Conservation (phyloP, 371 early-diverging fungal genomes). For the Nosema bombycis region DNA sequence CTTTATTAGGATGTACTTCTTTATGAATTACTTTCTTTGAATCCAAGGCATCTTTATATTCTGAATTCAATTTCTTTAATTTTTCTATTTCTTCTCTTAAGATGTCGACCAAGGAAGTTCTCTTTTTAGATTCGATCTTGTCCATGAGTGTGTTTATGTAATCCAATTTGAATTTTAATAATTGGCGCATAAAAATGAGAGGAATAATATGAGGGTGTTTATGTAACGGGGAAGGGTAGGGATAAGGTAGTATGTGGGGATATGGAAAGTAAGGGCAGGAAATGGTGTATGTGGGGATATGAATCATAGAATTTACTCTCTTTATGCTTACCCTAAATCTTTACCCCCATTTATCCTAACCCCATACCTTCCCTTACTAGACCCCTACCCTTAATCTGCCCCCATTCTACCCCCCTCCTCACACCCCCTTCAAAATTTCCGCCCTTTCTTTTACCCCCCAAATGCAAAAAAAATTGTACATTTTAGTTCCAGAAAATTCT, state of each 20-base stretch:
- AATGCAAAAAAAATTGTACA: slow-evolving; percentile 47
- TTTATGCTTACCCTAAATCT: too few species aligned
- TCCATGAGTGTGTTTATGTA: slow-evolving; percentile 57
- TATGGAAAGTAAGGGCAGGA: too few species aligned
- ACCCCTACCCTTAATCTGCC: too few species aligned
- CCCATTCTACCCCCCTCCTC: too few species aligned
- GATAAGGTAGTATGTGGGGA: too few species aligned
- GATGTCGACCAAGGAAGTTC: slow-evolving; percentile 54
- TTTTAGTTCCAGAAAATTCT: slow-evolving; percentile 47
- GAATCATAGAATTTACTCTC: too few species aligned
- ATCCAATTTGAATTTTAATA: slow-evolving; percentile 60
- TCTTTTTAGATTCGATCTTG: slow-evolving; percentile 56
- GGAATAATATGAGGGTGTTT: not conserved
- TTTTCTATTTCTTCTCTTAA: slow-evolving; percentile 64
- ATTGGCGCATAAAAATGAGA: slow-evolving; percentile 30
- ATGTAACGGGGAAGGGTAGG: too few species aligned
- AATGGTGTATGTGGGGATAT: too few species aligned
- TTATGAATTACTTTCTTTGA: slow-evolving; percentile 62
- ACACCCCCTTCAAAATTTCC: not conserved
- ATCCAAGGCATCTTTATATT: slow-evolving; percentile 55
- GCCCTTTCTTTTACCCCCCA: not conserved
- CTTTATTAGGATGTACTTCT: slow-evolving; percentile 58
- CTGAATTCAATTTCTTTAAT: slow-evolving; percentile 57
- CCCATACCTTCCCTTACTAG: too few species aligned
- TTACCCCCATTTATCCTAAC: too few species aligned